Conservation (phyloP, 805 yeast genomes). For the Ogataea degrootiae region DNA sequence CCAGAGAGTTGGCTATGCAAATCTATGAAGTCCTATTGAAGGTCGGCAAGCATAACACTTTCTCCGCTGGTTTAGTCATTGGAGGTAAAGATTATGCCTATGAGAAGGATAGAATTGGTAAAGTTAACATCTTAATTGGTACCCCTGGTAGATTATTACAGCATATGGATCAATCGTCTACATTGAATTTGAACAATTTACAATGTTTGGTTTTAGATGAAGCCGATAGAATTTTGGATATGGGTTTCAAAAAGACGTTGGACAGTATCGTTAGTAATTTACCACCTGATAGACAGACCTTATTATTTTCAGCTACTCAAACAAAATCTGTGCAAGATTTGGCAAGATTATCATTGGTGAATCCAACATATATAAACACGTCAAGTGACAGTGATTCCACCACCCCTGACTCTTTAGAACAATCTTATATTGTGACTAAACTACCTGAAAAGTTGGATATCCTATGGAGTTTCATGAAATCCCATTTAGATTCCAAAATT, state of each 20-base stretch:
- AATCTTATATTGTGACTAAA: constrained; percentile 68
- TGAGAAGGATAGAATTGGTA: constrained; percentile 74
- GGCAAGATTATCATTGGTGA: constrained; percentile 69
- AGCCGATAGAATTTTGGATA: constrained; percentile 88
- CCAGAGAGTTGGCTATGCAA: constrained; percentile 88
- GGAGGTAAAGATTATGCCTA: constrained; percentile 87
- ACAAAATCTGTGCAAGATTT: constrained; percentile 76
- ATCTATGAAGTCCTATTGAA: constrained; percentile 82
- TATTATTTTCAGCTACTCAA: constrained; percentile 85
- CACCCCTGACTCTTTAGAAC: constrained; percentile 84
- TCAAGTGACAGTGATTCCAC: constrained; percentile 24
- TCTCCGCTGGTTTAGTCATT: constrained; percentile 87
- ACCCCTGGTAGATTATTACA: constrained; percentile 91
- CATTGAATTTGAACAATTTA: constrained; percentile 67
- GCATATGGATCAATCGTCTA: constrained; percentile 85
- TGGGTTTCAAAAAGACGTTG: constrained; percentile 84
- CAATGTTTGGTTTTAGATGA: constrained; percentile 83
- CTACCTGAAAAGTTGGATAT: constrained; percentile 80
- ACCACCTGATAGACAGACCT: constrained; percentile 78
- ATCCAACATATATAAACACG: constrained; percentile 57
- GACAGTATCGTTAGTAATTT: constrained; percentile 76
- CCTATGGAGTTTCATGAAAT: constrained; percentile 78
- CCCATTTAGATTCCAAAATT: constrained; percentile 76
- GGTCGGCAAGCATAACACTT: constrained; percentile 67
- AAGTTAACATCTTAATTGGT: constrained; percentile 78